phyloP scores from a whole-genome alignment of 176 grass and related monocot genomes.

The Hordeum vulgare region MorexV3_pseudomolecules_assembly NC_058523.1:348524423-348524922 shows the following conservation, averaged over 20 bases:
- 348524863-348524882: not conserved
- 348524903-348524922: slow-evolving; percentile 86
- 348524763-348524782: not conserved
- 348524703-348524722: slow-evolving; percentile 15
- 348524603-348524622: slow-evolving; percentile 81
- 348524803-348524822: not conserved
- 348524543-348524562: not conserved
- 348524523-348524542: not conserved
- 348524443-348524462: not conserved
- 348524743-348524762: not conserved
- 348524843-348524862: not conserved
- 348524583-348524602: slow-evolving; percentile 56
- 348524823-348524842: not conserved
- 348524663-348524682: slow-evolving; percentile 56
- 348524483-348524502: not conserved
- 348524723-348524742: not conserved
- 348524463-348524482: not conserved
- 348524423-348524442: not conserved
- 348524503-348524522: not conserved
- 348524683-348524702: slow-evolving; percentile 92
- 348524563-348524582: slow-evolving; percentile 70
- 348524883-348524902: slow-evolving; percentile 74
- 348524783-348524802: not conserved
- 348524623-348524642: slow-evolving; percentile 71
- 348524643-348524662: slow-evolving; percentile 54